Base-by-base conservation (phyloP, 257 asterid species). In the Lantana camara region DNA sequence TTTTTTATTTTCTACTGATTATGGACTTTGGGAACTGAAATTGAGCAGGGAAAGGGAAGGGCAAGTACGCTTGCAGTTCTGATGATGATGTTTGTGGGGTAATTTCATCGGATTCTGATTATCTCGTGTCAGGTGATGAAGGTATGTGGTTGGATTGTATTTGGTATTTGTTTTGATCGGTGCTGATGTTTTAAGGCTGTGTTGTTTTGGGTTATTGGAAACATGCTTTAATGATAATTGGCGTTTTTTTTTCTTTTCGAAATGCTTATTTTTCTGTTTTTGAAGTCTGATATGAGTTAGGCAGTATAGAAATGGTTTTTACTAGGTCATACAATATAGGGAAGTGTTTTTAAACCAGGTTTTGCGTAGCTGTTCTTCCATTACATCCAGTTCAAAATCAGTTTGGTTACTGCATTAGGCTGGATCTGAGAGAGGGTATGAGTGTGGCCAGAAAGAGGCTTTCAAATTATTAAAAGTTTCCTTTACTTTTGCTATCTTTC, bases 31-130 rank as follows among this genome's bases (percentile, higher is more conserved):
- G 17, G 22, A 47, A 24, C 7, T 60, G 55, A 49, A 29, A 37
- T 41, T 56, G 66, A 15, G 50, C 69, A 80, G 86, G 79, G 41
- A 77, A 74, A 57, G 70, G 1, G 70, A 77, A 75, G 49, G 16
- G 46, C 13, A 40, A 64, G 71, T 61, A 80, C 75, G 4, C 0
- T n/a, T 76, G 77, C 47, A 57, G 78, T 50, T 80, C 83, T 1
- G 83, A 74, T 24, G 82, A 71, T 7, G 81, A 68, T 38, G 58
- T 2, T 23, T 4, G 3, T 41, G 73, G 32, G 40, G 47, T 9
- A 68, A 15, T 44, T 50, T 60, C 64, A 0, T 74, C 71, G 20
- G 80, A 80, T 53, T 66, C 75, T 27, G 83, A 77, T 53, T 74
- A 45, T 64, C 12, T 49, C 13, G 78, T 37, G 1, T 7, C 1